A percentile compares a stretch with the other conserved stretches of the same genome.
These are phyloP conservation scores for Huntiella moniliformis DNA, from an alignment of 2,329 filamentous ascomycete species.

Conservation along the genomic window DNA sequence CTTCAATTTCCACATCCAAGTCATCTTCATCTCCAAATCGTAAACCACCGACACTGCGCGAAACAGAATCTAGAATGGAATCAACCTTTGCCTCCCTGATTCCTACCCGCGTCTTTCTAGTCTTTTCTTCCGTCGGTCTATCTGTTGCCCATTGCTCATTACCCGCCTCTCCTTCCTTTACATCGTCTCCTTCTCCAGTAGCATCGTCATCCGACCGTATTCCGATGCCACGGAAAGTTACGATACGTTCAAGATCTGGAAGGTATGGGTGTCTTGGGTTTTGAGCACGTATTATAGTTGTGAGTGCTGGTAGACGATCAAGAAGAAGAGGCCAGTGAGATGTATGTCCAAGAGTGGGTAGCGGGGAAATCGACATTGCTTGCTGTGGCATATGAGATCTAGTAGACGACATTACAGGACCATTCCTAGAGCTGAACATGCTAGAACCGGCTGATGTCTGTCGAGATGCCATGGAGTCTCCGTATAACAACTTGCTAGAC, in stretches of 20 bases:
- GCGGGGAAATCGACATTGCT: slow-evolving; percentile 16
- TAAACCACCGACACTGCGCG: slow-evolving; percentile 37
- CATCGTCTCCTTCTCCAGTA: slow-evolving; percentile 27
- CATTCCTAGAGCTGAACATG: slow-evolving; percentile 31
- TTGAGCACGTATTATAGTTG: slow-evolving; percentile 35
- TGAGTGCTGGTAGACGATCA: slow-evolving; percentile 73
- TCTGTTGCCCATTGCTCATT: slow-evolving; percentile 38
- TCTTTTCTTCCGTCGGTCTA: slow-evolving; percentile 34
- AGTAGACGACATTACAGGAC: slow-evolving; percentile 15
- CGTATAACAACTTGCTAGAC: slow-evolving; percentile 40
- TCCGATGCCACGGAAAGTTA: slow-evolving; percentile 42
- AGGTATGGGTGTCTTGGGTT: slow-evolving; percentile 17
- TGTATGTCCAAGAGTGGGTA: slow-evolving; percentile 43
- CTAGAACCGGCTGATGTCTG: slow-evolving; percentile 22
- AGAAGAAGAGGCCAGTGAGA: slow-evolving; percentile 59
- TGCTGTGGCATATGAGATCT: slow-evolving; percentile 12
- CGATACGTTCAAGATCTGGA: slow-evolving; percentile 49
- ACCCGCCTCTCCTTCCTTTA: slow-evolving; percentile 19
- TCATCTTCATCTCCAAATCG: slow-evolving; percentile 72
- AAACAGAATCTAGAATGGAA: slow-evolving; percentile 22
- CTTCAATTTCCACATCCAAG: slow-evolving; percentile 51
- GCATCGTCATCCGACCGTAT: slow-evolving; percentile 22
- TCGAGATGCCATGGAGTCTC: slow-evolving; percentile 22
- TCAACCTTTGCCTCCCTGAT: slow-evolving; percentile 18
- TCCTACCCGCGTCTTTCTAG: slow-evolving; percentile 27